A percentile compares a stretch with the other conserved stretches of the same genome.
phyloP scores from a whole-genome alignment of 345 rosid species.

The Sapria himalayana region DNA sequence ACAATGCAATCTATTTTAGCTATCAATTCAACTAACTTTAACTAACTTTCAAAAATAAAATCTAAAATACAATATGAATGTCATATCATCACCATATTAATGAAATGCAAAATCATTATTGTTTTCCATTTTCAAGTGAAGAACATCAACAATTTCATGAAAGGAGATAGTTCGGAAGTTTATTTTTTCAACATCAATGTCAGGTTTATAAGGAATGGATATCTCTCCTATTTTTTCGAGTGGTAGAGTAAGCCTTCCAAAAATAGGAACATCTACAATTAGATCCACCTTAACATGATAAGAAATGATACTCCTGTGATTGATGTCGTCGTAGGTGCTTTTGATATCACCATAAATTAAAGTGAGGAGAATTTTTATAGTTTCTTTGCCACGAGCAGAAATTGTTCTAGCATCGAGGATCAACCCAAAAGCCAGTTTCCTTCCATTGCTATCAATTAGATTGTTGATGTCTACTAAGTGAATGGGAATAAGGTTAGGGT shows the following conservation, averaged over 20 bases:
- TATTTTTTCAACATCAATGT: slow-evolving; percentile 66
- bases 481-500: slow-evolving; percentile 83
- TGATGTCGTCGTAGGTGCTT: slow-evolving; percentile 49
- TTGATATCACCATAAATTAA: slow-evolving; percentile 77
- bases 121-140: slow-evolving; percentile 69
- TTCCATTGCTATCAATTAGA: slow-evolving; percentile 74
- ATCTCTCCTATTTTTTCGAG: slow-evolving; percentile 91
- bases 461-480: slow-evolving; percentile 70
- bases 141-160: slow-evolving; percentile 73
- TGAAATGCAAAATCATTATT: slow-evolving; percentile 82
- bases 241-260: slow-evolving; percentile 77
- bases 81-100: no score
- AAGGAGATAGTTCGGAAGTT: slow-evolving; percentile 54
- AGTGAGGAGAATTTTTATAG: slow-evolving; percentile 62
- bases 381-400: slow-evolving; percentile 79
- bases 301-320: slow-evolving; percentile 80
- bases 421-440: slow-evolving; percentile 72
- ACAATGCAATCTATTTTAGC: no score
- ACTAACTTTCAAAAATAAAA: no score
- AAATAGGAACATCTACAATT: slow-evolving; percentile 62
- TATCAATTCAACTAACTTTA: no score
- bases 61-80: no score
- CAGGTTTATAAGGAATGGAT: slow-evolving; percentile 89
- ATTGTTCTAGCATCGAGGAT: slow-evolving; percentile 92
- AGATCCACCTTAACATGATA: slow-evolving; percentile 74